These are phyloP conservation scores for Aspergillus tamarii DNA, from an alignment of 2,329 filamentous ascomycete species.

Conservation along the genomic window DNA sequence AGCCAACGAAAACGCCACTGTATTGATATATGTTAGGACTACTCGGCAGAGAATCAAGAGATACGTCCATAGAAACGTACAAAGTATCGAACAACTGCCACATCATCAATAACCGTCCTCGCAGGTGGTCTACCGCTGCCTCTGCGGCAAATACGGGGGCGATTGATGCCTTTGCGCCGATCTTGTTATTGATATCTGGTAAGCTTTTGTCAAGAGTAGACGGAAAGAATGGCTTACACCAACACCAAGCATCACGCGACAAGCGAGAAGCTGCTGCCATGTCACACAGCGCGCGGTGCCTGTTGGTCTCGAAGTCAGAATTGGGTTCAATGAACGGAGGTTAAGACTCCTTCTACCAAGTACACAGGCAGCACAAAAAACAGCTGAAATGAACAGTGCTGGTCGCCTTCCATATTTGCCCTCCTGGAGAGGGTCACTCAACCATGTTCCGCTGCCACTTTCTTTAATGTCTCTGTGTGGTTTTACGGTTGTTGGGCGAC, in stretches of 20 bases:
- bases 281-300: constrained; percentile 24
- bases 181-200: constrained; percentile 9
- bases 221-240: constrained; percentile 18
- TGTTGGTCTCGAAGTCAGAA: not conserved
- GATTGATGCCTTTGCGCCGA: constrained; percentile 29
- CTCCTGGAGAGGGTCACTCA: constrained; percentile 28
- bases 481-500: not conserved
- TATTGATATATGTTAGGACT: not conserved
- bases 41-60: not conserved
- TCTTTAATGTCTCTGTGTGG: not conserved
- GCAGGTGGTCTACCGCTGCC: constrained; percentile 21
- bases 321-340: too few relatives aligned
- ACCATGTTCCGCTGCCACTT: constrained; percentile 20
- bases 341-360: constrained; percentile 7
- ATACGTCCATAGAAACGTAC: constrained; percentile 7
- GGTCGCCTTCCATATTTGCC: constrained; percentile 31
- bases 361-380: constrained; percentile 29
- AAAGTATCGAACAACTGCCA: constrained; percentile 30
- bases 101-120: constrained; percentile 26
- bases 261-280: constrained; percentile 33
- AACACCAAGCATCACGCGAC: constrained; percentile 33
- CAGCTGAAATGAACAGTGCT: constrained; percentile 42
- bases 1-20: constrained; percentile 23
- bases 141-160: constrained; percentile 28
- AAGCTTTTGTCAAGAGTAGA: not conserved